Conservation (phyloP, 768 basidiomycete species). For the Kwoniella heveanensis region DNA sequence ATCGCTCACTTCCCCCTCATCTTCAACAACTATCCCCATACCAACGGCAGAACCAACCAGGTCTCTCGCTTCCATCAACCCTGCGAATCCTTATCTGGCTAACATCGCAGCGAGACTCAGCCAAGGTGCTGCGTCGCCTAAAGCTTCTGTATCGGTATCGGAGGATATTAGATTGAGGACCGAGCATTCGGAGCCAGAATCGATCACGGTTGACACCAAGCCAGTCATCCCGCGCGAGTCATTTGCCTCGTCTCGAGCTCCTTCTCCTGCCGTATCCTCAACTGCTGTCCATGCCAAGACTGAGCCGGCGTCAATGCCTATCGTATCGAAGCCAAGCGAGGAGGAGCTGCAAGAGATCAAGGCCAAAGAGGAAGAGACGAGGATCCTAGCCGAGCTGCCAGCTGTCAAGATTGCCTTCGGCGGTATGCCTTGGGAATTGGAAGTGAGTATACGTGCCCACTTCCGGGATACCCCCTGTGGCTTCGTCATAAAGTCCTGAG, state of each 20-base stretch:
- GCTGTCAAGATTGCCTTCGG: slow-evolving; percentile 27
- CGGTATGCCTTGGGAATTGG: slow-evolving; percentile 30
- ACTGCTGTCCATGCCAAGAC: neutral
- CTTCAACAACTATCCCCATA: slow-evolving; percentile 5
- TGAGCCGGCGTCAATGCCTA: neutral
- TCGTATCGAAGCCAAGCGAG: slow-evolving; percentile 3
- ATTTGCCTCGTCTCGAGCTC: neutral
- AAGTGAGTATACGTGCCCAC: slow-evolving; percentile 26
- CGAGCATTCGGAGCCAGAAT: neutral
- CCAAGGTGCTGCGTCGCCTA: neutral
- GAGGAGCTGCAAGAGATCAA: slow-evolving; percentile 27
- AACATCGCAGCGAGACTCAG: neutral
- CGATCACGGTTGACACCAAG: neutral
- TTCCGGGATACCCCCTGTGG: neutral
- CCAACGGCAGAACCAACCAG: slow-evolving; percentile 14
- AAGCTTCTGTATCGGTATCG: neutral
- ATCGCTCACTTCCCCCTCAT: slow-evolving; percentile 9
- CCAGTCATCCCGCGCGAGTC: slow-evolving; percentile 1
- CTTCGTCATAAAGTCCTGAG: neutral
- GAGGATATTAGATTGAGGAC: slow-evolving; percentile 14
- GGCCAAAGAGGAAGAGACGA: slow-evolving; percentile 30
- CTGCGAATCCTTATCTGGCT: neutral
- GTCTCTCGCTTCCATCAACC: neutral
- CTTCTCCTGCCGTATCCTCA: neutral
- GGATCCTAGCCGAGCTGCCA: slow-evolving; percentile 40